These are phyloP conservation scores for Pisolithus microcarpus DNA, from an alignment of 768 basidiomycete genomes.

Conservation along the genomic window DNA sequence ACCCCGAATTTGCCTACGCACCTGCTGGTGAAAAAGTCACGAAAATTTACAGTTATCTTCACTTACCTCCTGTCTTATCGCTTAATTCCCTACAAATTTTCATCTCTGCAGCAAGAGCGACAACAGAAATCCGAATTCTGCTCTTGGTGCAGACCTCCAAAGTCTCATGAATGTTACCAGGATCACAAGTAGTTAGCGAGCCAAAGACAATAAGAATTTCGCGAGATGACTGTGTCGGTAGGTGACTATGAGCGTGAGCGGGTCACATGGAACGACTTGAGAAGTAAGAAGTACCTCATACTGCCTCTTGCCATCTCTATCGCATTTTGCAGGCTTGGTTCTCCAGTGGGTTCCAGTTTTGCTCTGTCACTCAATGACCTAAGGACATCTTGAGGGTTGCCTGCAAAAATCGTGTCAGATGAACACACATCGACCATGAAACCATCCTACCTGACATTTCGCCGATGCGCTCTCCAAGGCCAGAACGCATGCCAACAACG, in stretches of 20 bases:
- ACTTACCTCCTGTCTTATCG: conserved; percentile 81
- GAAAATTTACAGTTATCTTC: not conserved
- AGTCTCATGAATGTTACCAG: conserved; percentile 92
- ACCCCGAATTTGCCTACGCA: conserved; percentile 79
- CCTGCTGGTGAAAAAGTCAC: conserved; percentile 1
- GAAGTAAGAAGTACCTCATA: conserved; percentile 61
- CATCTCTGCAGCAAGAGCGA: conserved; percentile 96
- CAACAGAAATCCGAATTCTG: conserved; percentile 86
- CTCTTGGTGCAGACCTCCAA: conserved; percentile 77
- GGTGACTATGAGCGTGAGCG: conserved; percentile 52
- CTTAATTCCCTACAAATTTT: conserved; percentile 92
- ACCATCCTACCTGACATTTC: conserved; percentile 78
- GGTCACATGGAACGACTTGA: not conserved
- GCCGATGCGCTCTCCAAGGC: conserved; percentile 82
- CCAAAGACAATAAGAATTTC: conserved; percentile 94
- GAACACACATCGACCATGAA: not conserved
- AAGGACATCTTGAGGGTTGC: conserved; percentile 95
- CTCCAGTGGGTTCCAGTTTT: conserved; percentile 83
- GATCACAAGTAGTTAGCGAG: conserved; percentile 93
- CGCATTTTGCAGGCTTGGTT: conserved; percentile 94
- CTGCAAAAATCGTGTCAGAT: conserved; percentile 32
- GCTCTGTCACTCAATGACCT: conserved; percentile 78
- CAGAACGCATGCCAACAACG: conserved; percentile 85
- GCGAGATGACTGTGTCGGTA: conserved; percentile 95
- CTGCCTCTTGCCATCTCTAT: conserved; percentile 94